Evolutionary conservation across 2,329 filamentous ascomycete genomes (phyloP), one percentile per base, ranked within the genome.

Genomic region (Venturia nashicola): DNA sequence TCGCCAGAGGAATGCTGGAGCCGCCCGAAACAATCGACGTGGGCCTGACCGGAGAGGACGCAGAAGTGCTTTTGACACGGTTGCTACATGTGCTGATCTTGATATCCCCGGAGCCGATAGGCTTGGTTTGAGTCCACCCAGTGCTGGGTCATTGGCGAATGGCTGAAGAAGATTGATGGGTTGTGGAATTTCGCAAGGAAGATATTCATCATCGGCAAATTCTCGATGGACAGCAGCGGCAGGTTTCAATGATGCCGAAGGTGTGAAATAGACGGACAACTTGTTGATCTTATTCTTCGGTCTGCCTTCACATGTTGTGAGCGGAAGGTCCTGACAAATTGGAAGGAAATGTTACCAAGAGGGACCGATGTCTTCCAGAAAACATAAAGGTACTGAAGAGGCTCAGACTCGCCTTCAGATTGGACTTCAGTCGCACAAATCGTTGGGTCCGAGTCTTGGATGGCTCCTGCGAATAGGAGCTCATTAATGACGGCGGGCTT

Each of bases 121-220:
- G 39, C 83, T 83, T 59, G 89, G 87, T 68, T 81, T 80, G 34
- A 84, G 76, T 43, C 86, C 84, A 18, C 76, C 78, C 20, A 91
- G 77, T 34, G 80, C 81, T 27, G 85, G 83, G 70, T 91, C 89
- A 66, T 79, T 79, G 62, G 82, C 80, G 66, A 93, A 89, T 3
- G 89, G 82, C 70, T 89, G 86, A 16, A 94, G 82, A n/a, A 93
- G 78, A 72, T 93, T 94, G 67, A 90, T 79, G 1, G 88, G 86
- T 7, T 86, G 82, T 0, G 89, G 86, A 34, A 86, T 75, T 65
- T 85, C 83, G 70, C 86, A 90, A 43, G 83, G 82, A 40, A 93
- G 79, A 70, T 90, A 91, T 62, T 88, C 86, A 65, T 83, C 79
- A 11, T 78, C 76, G 27, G 74, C 67, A 11, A 76, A 73, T 44